Conservation (phyloP, 2,329 filamentous ascomycete genomes). For the Chalaropsis thielavioides region DNA sequence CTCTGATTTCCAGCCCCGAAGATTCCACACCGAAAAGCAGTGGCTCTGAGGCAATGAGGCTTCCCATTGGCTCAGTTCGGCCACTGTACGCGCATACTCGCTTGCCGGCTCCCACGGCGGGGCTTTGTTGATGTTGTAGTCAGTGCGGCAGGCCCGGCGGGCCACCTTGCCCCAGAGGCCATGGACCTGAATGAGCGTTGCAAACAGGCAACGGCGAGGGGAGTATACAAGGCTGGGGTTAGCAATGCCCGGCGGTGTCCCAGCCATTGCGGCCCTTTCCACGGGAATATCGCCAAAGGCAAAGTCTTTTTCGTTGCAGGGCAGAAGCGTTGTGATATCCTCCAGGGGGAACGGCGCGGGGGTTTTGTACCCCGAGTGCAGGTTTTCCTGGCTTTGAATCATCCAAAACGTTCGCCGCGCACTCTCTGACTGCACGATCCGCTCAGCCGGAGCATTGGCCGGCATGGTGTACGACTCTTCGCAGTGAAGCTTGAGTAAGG, state of each 20-base stretch:
- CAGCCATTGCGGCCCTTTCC: constrained; percentile 24
- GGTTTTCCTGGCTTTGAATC: constrained; percentile 26
- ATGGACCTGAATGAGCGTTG: constrained; percentile 27
- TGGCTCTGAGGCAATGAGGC: constrained; percentile 24
- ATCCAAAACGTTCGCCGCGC: constrained; percentile 28
- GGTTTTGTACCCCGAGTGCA: constrained; percentile 26
- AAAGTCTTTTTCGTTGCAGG: constrained; percentile 28
- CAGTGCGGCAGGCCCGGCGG: constrained; percentile 21
- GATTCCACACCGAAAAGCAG: constrained; percentile 26
- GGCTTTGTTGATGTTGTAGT: constrained; percentile 6
- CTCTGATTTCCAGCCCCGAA: constrained; percentile 26
- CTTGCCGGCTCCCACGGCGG: constrained; percentile 22
- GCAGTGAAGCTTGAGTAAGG: constrained; percentile 25
- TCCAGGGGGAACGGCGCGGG: constrained; percentile 24
- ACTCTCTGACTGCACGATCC: constrained; percentile 24
- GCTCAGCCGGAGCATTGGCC: constrained; percentile 21
- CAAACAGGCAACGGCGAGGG: constrained; percentile 25
- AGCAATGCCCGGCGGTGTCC: constrained; percentile 23
- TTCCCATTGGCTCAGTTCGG: constrained; percentile 22
- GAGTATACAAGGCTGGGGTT: constrained; percentile 21
- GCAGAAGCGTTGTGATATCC: constrained; percentile 27
- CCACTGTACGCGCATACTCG: constrained; percentile 21
- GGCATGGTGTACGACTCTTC: constrained; percentile 26
- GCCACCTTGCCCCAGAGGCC: constrained; percentile 27
- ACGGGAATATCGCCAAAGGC: constrained; percentile 24